Conservation (phyloP, 768 basidiomycete species). For the Collybiopsis luxurians region DNA sequence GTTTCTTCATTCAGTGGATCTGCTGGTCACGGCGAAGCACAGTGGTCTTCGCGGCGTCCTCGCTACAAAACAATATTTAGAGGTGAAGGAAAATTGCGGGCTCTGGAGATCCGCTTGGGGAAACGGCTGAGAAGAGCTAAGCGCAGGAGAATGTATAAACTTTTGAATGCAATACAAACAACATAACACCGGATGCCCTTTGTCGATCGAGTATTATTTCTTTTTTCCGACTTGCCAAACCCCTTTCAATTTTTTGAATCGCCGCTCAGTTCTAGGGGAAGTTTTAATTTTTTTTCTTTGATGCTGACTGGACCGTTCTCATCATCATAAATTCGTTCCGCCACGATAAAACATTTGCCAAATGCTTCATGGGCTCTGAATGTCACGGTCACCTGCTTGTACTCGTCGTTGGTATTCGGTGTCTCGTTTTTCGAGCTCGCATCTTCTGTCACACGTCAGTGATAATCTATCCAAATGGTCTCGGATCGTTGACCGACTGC, state of each 20-base stretch:
- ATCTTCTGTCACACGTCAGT: background rate
- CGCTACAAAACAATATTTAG: slow-evolving; percentile 26
- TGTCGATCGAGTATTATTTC: too few species aligned
- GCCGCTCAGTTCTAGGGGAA: too few species aligned
- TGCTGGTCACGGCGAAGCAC: background rate
- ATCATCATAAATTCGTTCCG: too few species aligned
- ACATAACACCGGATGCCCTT: too few species aligned
- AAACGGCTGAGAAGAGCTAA: slow-evolving; percentile 14
- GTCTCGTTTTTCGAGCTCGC: background rate
- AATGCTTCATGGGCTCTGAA: background rate
- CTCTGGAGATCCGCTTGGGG: slow-evolving; percentile 24
- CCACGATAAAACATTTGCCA: too few species aligned
- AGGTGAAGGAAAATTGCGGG: slow-evolving; percentile 29
- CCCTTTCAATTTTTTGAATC: too few species aligned
- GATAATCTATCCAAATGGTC: background rate
- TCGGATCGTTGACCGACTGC: too few species aligned
- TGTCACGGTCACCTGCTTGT: slow-evolving; percentile 1
- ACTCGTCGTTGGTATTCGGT: background rate
- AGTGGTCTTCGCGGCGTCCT: slow-evolving; percentile 14
- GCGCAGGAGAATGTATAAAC: slow-evolving; percentile 4
- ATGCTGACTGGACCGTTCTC: too few species aligned
- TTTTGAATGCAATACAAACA: too few species aligned
- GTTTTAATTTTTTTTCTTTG: too few species aligned
- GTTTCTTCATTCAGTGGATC: background rate
- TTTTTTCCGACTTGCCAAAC: too few species aligned